These are phyloP conservation scores for Scheffersomyces illinoinensis DNA, from an alignment of 1,139 yeast genomes.

Conservation along the genomic window DNA sequence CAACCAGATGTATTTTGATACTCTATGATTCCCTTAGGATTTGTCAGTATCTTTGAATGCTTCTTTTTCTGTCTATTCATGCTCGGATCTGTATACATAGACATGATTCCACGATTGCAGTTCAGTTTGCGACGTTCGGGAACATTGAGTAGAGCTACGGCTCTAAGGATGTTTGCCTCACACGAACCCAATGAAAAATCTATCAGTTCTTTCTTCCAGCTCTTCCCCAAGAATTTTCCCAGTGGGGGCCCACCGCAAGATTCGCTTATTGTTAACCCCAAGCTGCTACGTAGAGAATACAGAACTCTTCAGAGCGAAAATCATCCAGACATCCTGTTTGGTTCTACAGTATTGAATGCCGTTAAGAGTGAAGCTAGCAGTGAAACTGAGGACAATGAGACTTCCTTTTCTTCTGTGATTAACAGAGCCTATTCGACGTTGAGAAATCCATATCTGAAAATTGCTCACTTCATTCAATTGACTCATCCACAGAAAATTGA, in stretches of 20 bases:
- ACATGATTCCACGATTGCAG: neutral
- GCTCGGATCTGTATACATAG: neutral
- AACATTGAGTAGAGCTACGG: neutral
- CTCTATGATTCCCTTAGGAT: neutral
- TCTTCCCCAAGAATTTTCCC: slow-evolving; percentile 79
- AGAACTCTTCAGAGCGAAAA: slow-evolving; percentile 66
- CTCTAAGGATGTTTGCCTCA: neutral
- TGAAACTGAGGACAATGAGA: slow-evolving; percentile 23
- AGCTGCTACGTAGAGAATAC: slow-evolving; percentile 69
- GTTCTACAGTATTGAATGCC: slow-evolving; percentile 22
- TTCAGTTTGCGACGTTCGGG: neutral
- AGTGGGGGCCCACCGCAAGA: slow-evolving; percentile 67
- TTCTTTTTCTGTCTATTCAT: neutral
- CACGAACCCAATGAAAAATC: neutral
- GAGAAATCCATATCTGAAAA: slow-evolving; percentile 65
- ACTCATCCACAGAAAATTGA: slow-evolving; percentile 42
- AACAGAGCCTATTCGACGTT: slow-evolving; percentile 77
- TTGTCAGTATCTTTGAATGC: neutral
- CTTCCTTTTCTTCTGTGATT: slow-evolving; percentile 49
- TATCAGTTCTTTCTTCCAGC: slow-evolving; percentile 44
- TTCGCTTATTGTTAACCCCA: slow-evolving; percentile 56
- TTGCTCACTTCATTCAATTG: slow-evolving; percentile 39
- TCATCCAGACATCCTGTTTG: slow-evolving; percentile 74
- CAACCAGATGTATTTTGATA: neutral
- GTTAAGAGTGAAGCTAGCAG: slow-evolving; percentile 9